phyloP scores from a whole-genome alignment of 306 rosid species.

The Trichosanthes cucumerina region DNA sequence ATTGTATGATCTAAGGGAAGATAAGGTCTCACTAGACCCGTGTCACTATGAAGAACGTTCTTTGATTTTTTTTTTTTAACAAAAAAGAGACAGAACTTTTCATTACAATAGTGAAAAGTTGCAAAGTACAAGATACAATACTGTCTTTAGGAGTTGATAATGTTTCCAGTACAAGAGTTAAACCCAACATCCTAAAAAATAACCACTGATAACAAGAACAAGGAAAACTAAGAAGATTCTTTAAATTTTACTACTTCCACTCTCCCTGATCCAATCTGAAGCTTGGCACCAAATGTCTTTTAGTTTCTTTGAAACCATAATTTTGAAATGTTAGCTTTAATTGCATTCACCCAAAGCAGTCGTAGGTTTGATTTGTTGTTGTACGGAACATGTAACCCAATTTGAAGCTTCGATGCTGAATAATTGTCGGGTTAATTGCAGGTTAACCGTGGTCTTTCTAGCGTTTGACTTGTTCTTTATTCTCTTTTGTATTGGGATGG shows the following conservation, averaged over 20 bases:
- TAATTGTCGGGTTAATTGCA: constrained; percentile 26
- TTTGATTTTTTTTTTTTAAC: neutral
- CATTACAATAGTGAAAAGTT: neutral
- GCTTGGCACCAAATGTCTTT: neutral
- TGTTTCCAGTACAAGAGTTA: neutral
- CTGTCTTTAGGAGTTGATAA: neutral
- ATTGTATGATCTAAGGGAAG: neutral
- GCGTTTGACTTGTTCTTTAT: constrained; percentile 77
- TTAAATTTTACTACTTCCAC: neutral
- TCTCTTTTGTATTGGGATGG: constrained; percentile 68
- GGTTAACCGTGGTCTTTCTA: constrained; percentile 81
- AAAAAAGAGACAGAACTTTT: neutral
- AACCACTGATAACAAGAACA: neutral
- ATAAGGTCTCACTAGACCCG: neutral
- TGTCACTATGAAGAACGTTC: neutral
- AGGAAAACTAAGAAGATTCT: neutral
- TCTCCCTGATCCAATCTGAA: neutral
- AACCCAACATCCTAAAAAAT: neutral
- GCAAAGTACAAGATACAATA: neutral
- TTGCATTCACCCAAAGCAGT: neutral
- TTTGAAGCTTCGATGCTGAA: constrained; percentile 4
- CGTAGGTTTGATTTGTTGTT: neutral
- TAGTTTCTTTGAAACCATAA: neutral
- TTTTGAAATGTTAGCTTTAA: neutral
- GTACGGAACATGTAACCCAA: neutral